Evolutionary conservation across 176 grass and related monocot species (phyloP).

Genomic region (Zizania latifolia): DNA sequence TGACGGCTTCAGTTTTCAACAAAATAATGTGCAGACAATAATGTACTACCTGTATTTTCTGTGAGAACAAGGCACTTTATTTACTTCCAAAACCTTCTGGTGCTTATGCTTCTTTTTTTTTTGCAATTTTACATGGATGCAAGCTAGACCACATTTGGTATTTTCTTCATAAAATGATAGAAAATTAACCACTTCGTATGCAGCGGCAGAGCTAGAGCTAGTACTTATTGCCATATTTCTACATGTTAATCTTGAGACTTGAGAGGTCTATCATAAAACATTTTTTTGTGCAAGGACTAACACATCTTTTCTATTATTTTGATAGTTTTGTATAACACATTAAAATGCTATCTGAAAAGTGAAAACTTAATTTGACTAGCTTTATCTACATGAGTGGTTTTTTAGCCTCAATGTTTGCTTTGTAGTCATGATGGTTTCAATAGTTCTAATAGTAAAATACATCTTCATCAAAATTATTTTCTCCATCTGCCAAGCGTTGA

Average conservation of each 20-base stretch:
- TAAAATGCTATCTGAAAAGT: neutral
- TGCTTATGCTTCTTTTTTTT: too few relatives aligned
- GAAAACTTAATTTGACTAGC: neutral
- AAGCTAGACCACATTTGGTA: neutral
- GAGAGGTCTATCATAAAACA: neutral
- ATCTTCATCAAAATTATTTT: neutral
- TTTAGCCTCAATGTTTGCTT: neutral
- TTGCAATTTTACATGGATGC: slow-evolving; percentile 7
- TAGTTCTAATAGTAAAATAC: too few relatives aligned
- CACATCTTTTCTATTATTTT: neutral
- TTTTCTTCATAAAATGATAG: slow-evolving; percentile 8
- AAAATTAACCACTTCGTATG: neutral
- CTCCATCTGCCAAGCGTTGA: neutral
- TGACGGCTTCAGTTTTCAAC: neutral
- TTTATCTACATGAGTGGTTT: neutral
- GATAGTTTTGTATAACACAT: neutral
- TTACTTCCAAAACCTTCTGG: neutral
- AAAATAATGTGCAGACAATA: neutral
- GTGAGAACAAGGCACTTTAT: neutral
- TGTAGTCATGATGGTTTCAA: neutral
- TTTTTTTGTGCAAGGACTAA: too few relatives aligned
- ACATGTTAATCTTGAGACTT: neutral
- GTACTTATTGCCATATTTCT: neutral
- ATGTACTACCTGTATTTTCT: neutral
- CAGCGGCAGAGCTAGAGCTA: neutral